Base-by-base conservation (phyloP, 2,329 filamentous ascomycete genomes). In the Botryosphaeria dothidea region DNA sequence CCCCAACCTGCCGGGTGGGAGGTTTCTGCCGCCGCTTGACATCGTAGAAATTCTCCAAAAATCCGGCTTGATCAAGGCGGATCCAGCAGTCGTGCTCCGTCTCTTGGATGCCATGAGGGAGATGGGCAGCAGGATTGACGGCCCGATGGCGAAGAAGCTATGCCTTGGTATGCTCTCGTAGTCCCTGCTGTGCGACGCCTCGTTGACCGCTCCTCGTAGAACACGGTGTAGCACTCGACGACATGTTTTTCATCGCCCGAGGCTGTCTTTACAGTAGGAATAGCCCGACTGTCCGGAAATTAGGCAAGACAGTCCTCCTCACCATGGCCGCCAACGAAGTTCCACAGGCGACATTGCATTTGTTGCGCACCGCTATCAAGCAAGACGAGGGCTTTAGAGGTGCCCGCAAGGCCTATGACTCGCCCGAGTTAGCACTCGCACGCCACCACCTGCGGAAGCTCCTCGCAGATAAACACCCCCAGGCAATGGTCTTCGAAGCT, bases 401-500 rank as follows among this genome's bases (percentile, higher is more conserved):
- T 15, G 2, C 13, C 11, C 54, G 54, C 25, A 34, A 13, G 15
- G 58, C 58, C 27, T 62, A 27, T 23, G 17, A 51, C 27, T 62
- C 58, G n/a, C 6, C 31, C 17, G 58, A 62, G 9, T 21, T 62
- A 45, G 43, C 45, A 15, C 4, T 19, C 46, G 58, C 45, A 1
- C 58, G 58, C 13, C n/a, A 3, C 19, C 58, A 51, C 23, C 36
- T 62, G 9, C 45, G 45, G 19, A 19, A 29, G 45, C 58, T 62
- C 31, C 19, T 62, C 23, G 45, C 31, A 3, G 2, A 11, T 4
- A 49, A 41, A 17, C 29, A 51, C 7, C 43, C 45, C 7, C 29
- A 49, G 15, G 58, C 58, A 8, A 49, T 62, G 45, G 34, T 62
- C 15, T 41, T 62, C 7, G 45, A 51, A 17, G 58, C 58, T 15